A percentile compares a stretch with the other conserved stretches of the same genome.
These are phyloP conservation scores for Russula griseocarnosa DNA, from an alignment of 768 basidiomycete species.

Conservation along the genomic window DNA sequence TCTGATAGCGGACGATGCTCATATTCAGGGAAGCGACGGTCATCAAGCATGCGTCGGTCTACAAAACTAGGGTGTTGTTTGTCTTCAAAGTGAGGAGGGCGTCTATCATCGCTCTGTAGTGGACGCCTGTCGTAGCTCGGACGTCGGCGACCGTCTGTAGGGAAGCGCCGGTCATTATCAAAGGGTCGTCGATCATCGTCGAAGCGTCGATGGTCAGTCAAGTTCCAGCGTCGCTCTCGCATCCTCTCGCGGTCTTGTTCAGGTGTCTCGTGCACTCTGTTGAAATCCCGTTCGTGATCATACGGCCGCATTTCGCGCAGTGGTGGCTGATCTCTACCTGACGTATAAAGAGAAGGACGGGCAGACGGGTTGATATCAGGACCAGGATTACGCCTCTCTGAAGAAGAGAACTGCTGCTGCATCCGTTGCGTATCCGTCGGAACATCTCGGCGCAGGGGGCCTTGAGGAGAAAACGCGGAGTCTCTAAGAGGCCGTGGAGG, in stretches of 20 bases:
- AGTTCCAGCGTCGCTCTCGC: constrained; percentile 39
- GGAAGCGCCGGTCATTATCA: constrained; percentile 40
- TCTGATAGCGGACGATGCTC: constrained; percentile 23
- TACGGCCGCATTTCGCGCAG: constrained; percentile 35
- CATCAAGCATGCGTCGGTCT: constrained; percentile 15
- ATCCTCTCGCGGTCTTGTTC: constrained; percentile 21
- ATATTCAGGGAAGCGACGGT: constrained; percentile 19
- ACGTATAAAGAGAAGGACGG: constrained; percentile 31
- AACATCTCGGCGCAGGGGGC: neutral
- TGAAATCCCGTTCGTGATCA: constrained; percentile 36
- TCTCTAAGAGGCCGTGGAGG: neutral
- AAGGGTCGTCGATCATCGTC: constrained; percentile 42
- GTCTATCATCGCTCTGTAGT: constrained; percentile 27
- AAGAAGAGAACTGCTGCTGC: constrained; percentile 9
- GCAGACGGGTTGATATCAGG: constrained; percentile 22
- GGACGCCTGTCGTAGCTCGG: constrained; percentile 19
- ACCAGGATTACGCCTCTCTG: constrained; percentile 25
- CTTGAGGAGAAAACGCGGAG: neutral
- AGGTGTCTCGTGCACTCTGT: constrained; percentile 35
- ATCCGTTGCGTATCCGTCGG: neutral
- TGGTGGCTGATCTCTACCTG: constrained; percentile 30
- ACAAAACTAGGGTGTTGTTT: constrained; percentile 22
- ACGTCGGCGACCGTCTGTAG: constrained; percentile 46
- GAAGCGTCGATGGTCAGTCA: constrained; percentile 34
- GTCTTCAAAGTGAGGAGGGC: constrained; percentile 28